Percentiles rank a stretch among this genome's conserved stretches.
Evolutionary conservation across 768 basidiomycete genomes (phyloP).

Genomic region (Cantharellus anzutake): DNA sequence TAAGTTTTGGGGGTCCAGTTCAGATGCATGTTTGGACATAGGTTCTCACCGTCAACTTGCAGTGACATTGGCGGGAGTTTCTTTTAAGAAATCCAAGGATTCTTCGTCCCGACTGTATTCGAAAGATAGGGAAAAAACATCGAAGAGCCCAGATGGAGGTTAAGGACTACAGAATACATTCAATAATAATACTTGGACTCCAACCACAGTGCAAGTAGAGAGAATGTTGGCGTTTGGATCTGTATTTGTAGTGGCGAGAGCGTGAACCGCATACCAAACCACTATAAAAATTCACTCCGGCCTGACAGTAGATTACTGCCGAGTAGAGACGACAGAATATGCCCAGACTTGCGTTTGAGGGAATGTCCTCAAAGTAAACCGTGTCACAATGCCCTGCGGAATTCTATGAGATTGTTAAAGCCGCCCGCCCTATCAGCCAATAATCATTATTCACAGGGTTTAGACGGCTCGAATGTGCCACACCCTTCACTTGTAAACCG

Average conservation of each 20-base stretch:
- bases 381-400: conserved; percentile 37
- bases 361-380: conserved; percentile 32
- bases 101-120: conserved; percentile 23
- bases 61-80: conserved; percentile 13
- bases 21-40: neutral
- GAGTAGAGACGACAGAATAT: neutral
- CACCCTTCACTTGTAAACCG: conserved; percentile 21
- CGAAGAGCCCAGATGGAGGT: conserved; percentile 31
- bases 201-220: conserved; percentile 22
- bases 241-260: conserved; percentile 24
- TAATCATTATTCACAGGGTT: neutral
- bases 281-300: neutral
- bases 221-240: conserved; percentile 36
- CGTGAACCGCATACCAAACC: conserved; percentile 13
- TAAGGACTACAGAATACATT: conserved; percentile 36
- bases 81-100: conserved; percentile 24
- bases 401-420: conserved; percentile 35
- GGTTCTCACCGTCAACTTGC: neutral
- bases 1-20: neutral
- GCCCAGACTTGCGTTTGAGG: conserved; percentile 45
- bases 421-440: conserved; percentile 32
- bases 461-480: neutral
- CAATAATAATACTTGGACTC: conserved; percentile 12
- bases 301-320: neutral
- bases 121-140: conserved; percentile 25